Percentiles rank a stretch among this genome's conserved stretches.
These are phyloP conservation scores for Pseudogymnoascus sp. DNA, from an alignment of 2,329 filamentous ascomycete species.

Conservation along the genomic window DNA sequence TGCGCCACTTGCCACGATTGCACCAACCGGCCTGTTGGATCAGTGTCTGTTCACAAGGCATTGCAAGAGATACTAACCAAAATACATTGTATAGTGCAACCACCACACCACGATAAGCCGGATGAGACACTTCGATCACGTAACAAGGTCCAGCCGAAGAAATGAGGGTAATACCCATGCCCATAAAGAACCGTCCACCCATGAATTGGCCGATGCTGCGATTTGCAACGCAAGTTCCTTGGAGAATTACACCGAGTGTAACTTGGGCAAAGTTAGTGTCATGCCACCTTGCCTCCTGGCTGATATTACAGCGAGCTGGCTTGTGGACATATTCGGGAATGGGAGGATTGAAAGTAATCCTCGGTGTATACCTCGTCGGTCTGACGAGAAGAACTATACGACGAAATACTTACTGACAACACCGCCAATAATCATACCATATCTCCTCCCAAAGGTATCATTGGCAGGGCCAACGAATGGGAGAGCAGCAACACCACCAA, in stretches of 20 bases:
- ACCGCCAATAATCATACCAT: slow-evolving; percentile 39
- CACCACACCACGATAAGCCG: slow-evolving; percentile 37
- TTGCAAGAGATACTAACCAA: slow-evolving; percentile 14
- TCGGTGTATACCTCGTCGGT: not conserved
- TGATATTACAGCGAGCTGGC: slow-evolving; percentile 33
- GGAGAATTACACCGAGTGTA: slow-evolving; percentile 36
- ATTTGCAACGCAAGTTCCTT: slow-evolving; percentile 28
- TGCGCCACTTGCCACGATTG: slow-evolving; percentile 23
- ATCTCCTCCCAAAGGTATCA: slow-evolving; percentile 39
- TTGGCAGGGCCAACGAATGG: slow-evolving; percentile 39
- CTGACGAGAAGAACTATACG: not conserved
- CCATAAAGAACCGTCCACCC: slow-evolving; percentile 51
- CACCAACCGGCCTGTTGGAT: slow-evolving; percentile 35
- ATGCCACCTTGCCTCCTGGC: slow-evolving; percentile 40
- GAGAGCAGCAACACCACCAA: slow-evolving; percentile 40
- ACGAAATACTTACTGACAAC: slow-evolving; percentile 28
- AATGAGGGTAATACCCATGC: slow-evolving; percentile 44
- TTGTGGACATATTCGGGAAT: not conserved
- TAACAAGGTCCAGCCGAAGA: slow-evolving; percentile 39
- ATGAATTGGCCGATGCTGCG: slow-evolving; percentile 35
- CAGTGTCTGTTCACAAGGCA: slow-evolving; percentile 4
- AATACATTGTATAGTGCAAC: slow-evolving; percentile 25
- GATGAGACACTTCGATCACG: slow-evolving; percentile 40
- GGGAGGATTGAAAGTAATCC: not conserved
- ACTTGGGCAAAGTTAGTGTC: slow-evolving; percentile 25